Evolutionary conservation across 345 rosid species (phyloP), one percentile per base, ranked within the genome.

Genomic region (Citrus mangshanensis): DNA sequence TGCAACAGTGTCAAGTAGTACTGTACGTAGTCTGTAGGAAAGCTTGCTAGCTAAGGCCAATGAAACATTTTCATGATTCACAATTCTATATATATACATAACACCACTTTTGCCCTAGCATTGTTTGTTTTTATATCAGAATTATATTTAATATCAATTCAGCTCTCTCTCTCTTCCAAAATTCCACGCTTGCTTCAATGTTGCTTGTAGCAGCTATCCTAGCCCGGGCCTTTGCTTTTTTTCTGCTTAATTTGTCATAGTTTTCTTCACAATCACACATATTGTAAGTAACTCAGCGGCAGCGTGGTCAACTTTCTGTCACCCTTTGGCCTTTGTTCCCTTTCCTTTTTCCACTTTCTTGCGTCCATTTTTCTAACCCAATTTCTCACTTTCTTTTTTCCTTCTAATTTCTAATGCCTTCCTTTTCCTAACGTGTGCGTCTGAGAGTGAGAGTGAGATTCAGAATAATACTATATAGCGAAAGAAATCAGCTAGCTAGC

Each of bases 271-370:
- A 12, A 13, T 38, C 56, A 40, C 51, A 68, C 56, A 68, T 54
- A 54, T 54, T 54, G 58, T 18, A 18, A 54, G 7, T 18, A 46
- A 46, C 5, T 46, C 51, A 46, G 51, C 18, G 51, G 19, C 68
- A 62, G 77, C 77, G 59, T 63, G 70, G 70, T 63, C 78, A 75
- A 46, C 70, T 28, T 28, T 75, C 70, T 74, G 56, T 32, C 54
- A 55, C 62, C 34, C 51, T 16, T 46, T 46, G 61, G 13, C 34
- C 51, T 24, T 46, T 63, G 42, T 12, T 63, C 42, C n/a, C 46
- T 64, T 42, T 66, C 51, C 51, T 28, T 32, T 62, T 66, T 75
- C 51, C 46, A 63, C 61, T 63, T 63, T 49, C 27, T 63, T 40
- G 22, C 13, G 42, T 55, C 49, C 62, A 51, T 72, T 72, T 72